Evolutionary conservation across 257 asterid genomes (phyloP).

Genomic region (Solanum lycopersicoides): DNA sequence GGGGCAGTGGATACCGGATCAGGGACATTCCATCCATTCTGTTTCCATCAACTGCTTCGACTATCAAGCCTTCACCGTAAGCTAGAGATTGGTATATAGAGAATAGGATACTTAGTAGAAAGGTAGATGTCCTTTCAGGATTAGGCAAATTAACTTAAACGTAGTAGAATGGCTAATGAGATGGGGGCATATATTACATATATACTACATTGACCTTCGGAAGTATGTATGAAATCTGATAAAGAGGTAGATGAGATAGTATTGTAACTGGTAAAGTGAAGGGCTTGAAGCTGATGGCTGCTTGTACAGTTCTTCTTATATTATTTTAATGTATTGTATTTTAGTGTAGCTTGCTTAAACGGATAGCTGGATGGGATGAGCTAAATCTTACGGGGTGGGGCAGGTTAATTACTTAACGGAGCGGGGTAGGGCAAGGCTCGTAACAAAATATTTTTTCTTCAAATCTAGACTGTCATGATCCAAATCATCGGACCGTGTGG

Average conservation of each 20-base stretch:
- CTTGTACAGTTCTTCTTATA: background rate
- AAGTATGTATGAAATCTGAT: background rate
- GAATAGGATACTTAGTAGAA: background rate
- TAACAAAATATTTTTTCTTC: no score
- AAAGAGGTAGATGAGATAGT: background rate
- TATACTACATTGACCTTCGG: background rate
- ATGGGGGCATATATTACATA: background rate
- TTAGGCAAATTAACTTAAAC: background rate
- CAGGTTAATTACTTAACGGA: no score
- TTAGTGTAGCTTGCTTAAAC: background rate
- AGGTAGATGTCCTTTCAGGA: background rate
- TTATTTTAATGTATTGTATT: background rate
- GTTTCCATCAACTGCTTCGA: conserved; percentile 26
- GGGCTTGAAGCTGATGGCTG: background rate
- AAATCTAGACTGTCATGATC: background rate
- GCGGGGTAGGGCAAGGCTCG: background rate
- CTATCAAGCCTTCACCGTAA: conserved; percentile 21
- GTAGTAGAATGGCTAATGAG: background rate
- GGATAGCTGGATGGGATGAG: background rate
- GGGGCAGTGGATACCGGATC: conserved; percentile 77
- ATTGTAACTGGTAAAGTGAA: background rate
- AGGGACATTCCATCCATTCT: conserved; percentile 41
- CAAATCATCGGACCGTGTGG: no score
- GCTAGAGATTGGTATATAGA: background rate
- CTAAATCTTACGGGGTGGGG: background rate